phyloP scores from a whole-genome alignment of 305 asterid species.

The Striga hermonthica region DNA sequence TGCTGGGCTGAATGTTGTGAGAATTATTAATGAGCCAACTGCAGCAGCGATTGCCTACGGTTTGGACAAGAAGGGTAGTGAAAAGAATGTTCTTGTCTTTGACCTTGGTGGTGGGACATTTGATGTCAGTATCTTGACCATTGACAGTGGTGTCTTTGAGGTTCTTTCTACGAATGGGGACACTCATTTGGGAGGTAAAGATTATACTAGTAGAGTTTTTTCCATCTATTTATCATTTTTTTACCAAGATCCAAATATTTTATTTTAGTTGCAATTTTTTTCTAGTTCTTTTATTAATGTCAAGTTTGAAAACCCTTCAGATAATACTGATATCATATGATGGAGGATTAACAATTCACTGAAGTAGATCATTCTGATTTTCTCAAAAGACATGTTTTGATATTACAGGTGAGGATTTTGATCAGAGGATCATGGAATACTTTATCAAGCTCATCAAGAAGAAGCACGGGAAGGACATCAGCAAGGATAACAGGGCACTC shows the following conservation, averaged over 20 bases:
- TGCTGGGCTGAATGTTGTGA: conserved; percentile 76
- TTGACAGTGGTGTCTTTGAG: conserved; percentile 82
- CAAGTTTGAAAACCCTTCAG: too few relatives aligned
- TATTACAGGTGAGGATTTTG: conserved; percentile 58
- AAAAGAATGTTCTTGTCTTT: conserved; percentile 84
- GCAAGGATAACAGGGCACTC: conserved; percentile 78
- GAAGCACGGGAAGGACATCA: conserved; percentile 88
- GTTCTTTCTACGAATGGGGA: conserved; percentile 87
- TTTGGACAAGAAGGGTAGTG: conserved; percentile 86
- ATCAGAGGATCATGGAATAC: conserved; percentile 80
- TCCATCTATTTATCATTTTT: too few relatives aligned
- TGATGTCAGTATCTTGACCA: conserved; percentile 81
- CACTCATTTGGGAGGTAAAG: conserved; percentile 84
- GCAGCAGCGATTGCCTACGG: conserved; percentile 96
- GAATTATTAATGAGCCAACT: conserved; percentile 84
- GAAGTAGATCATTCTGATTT: neutral
- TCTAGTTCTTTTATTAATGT: neutral
- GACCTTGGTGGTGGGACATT: conserved; percentile 92
- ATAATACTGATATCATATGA: neutral
- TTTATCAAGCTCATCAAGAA: conserved; percentile 81
- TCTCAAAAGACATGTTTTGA: conserved; percentile 1
- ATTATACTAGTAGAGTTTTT: neutral
- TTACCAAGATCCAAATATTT: too few relatives aligned
- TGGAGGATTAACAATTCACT: too few relatives aligned
- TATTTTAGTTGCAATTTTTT: neutral